phyloP scores from a whole-genome alignment of 257 asterid species.

The Orobanche coerulescens region DNA sequence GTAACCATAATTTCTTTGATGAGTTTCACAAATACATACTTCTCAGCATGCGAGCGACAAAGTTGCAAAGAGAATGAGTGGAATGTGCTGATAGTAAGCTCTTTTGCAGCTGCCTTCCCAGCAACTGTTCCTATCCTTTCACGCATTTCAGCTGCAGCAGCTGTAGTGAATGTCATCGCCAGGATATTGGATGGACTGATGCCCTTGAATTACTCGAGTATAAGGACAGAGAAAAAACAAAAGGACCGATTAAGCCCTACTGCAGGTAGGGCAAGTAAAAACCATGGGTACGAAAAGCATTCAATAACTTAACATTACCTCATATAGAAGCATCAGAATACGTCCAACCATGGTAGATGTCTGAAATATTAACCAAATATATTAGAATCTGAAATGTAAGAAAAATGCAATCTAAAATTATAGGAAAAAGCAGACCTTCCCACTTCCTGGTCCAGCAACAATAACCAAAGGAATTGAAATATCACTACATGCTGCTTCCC shows the following conservation, averaged over 20 bases:
- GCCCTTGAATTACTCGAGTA: constrained; percentile 45
- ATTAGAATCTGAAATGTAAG: constrained; percentile 20
- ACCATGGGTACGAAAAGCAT: neutral
- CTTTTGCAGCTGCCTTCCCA: constrained; percentile 85
- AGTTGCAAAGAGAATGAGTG: constrained; percentile 95
- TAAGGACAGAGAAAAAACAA: constrained; percentile 5
- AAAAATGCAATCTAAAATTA: constrained; percentile 14
- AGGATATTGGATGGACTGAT: constrained; percentile 71
- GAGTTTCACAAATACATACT: constrained; percentile 44
- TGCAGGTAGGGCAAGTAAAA: constrained; percentile 13
- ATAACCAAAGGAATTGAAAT: constrained; percentile 75
- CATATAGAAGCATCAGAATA: constrained; percentile 64
- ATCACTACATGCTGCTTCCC: constrained; percentile 91
- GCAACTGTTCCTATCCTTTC: constrained; percentile 85
- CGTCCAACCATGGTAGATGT: constrained; percentile 99
- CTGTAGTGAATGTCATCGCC: constrained; percentile 96
- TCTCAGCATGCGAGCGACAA: constrained; percentile 90
- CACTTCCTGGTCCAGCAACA: constrained; percentile 99
- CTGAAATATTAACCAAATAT: constrained; percentile 40
- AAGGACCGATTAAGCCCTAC: constrained; percentile 19
- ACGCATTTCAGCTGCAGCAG: constrained; percentile 97
- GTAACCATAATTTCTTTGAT: neutral
- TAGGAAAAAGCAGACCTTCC: constrained; percentile 55
- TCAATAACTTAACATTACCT: constrained; percentile 37
- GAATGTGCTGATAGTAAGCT: constrained; percentile 87